Conservation (phyloP, 768 basidiomycete species). For the Amanita rimosa region DNA sequence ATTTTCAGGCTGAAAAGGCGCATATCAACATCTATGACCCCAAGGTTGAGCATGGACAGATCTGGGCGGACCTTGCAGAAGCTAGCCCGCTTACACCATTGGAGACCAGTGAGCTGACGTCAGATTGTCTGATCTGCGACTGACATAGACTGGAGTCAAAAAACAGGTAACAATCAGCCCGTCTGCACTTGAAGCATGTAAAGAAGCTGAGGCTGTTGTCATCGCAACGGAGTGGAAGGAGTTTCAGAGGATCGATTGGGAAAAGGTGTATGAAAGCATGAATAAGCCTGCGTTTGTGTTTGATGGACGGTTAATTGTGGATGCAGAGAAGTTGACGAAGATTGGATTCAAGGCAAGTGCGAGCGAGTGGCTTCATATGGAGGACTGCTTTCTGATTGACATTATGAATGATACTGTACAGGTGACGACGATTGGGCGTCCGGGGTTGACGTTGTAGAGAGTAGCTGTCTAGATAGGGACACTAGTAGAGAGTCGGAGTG, state of each 20-base stretch:
- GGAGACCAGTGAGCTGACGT: constrained; percentile 48
- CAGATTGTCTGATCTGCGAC: neutral
- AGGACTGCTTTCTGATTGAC: too few species aligned
- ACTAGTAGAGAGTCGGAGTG: neutral
- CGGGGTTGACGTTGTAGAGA: neutral
- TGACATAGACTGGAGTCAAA: constrained; percentile 46
- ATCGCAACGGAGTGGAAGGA: constrained; percentile 98
- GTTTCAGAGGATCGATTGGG: constrained; percentile 90
- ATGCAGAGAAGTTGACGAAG: constrained; percentile 62
- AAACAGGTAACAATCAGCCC: constrained; percentile 73
- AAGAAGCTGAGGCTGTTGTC: constrained; percentile 83
- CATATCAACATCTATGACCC: constrained; percentile 87
- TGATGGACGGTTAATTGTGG: constrained; percentile 83
- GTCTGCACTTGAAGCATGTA: constrained; percentile 82
- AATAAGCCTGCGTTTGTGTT: constrained; percentile 99
- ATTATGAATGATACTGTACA: too few species aligned
- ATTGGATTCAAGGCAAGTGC: constrained; percentile 81
- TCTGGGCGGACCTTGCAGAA: constrained; percentile 72
- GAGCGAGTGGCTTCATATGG: too few species aligned
- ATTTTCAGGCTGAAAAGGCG: constrained; percentile 89
- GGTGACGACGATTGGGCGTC: constrained; percentile 7
- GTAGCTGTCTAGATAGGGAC: too few species aligned
- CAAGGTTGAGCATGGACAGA: constrained; percentile 75
- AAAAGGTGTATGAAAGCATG: constrained; percentile 75
- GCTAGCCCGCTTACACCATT: constrained; percentile 54